Conservation (phyloP, 1,139 yeast genomes). For the Pichiaceae sp. region DNA sequence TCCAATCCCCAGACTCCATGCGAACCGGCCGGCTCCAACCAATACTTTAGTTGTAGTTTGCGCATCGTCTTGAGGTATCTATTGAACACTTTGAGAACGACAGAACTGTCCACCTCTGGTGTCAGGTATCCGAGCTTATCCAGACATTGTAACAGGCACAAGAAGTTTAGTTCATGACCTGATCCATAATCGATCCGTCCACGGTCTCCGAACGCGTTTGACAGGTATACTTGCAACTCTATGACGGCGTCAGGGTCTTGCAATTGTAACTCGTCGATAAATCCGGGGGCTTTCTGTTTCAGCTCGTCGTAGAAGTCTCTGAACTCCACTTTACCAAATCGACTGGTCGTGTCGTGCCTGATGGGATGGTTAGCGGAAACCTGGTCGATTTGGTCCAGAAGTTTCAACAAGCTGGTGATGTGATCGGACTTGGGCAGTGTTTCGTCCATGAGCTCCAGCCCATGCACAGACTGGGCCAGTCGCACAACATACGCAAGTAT, state of each 20-base stretch:
- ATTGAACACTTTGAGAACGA: slow-evolving; percentile 58
- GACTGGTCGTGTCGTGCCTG: slow-evolving; percentile 50
- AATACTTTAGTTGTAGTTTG: slow-evolving; percentile 46
- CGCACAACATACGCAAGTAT: slow-evolving; percentile 47
- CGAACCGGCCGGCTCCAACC: slow-evolving; percentile 96
- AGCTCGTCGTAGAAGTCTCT: slow-evolving; percentile 77
- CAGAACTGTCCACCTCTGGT: slow-evolving; percentile 36
- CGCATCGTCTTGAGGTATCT: slow-evolving; percentile 48
- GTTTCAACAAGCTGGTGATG: slow-evolving; percentile 27
- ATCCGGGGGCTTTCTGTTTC: slow-evolving; percentile 23
- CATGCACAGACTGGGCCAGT: slow-evolving; percentile 62
- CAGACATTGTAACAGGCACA: slow-evolving; percentile 49
- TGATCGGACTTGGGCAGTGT: slow-evolving; percentile 24
- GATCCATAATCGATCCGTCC: slow-evolving; percentile 92
- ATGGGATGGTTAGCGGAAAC: slow-evolving; percentile 61
- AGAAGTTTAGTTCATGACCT: slow-evolving; percentile 88
- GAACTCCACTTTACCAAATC: slow-evolving; percentile 91
- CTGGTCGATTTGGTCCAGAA: slow-evolving; percentile 38
- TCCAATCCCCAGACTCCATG: slow-evolving; percentile 99
- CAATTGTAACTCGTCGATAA: slow-evolving; percentile 6
- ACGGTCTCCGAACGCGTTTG: slow-evolving; percentile 67
- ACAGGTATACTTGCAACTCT: slow-evolving; percentile 18
- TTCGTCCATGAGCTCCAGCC: slow-evolving; percentile 45
- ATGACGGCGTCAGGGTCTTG: slow-evolving; percentile 9
- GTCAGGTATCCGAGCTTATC: slow-evolving; percentile 20